Evolutionary conservation across 75 land plant genomes (phyloP).

Genomic region (Picea glauca): DNA sequence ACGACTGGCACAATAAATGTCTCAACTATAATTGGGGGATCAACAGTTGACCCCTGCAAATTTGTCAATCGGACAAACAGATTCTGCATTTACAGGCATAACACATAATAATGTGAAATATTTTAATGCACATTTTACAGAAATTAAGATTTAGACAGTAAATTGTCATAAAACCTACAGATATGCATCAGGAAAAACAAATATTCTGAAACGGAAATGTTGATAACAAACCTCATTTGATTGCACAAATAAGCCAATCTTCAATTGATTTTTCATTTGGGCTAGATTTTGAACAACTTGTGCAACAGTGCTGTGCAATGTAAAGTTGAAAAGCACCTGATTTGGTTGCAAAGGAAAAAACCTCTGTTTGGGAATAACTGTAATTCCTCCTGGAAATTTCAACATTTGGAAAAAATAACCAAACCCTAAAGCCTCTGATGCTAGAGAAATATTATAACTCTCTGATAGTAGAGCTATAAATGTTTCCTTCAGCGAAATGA

Average conservation of each 20-base stretch:
- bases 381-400: constrained; percentile 26
- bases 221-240: constrained; percentile 14
- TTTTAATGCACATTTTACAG: not conserved
- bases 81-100: constrained; percentile 15
- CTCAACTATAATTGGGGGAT: constrained; percentile 17
- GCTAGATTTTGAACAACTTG: constrained; percentile 14
- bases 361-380: constrained; percentile 16
- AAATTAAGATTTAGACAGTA: too few species aligned
- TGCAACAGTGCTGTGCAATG: constrained; percentile 11
- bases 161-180: not conserved
- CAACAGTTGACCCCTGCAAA: constrained; percentile 16
- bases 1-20: constrained; percentile 19
- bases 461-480: constrained; percentile 10
- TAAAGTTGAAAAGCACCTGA: constrained; percentile 16
- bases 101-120: not conserved
- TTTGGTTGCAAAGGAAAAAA: constrained; percentile 9
- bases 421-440: constrained; percentile 10
- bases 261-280: constrained; percentile 14
- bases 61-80: constrained; percentile 18
- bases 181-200: not conserved
- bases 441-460: constrained; percentile 15
- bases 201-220: not conserved
- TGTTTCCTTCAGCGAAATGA: constrained; percentile 13
- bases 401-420: constrained; percentile 15
- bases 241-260: constrained; percentile 2